Percentiles rank a stretch among this genome's conserved stretches.
Evolutionary conservation across 371 early-diverging fungal genomes (phyloP).

Genomic region (Circinella umbellata): DNA sequence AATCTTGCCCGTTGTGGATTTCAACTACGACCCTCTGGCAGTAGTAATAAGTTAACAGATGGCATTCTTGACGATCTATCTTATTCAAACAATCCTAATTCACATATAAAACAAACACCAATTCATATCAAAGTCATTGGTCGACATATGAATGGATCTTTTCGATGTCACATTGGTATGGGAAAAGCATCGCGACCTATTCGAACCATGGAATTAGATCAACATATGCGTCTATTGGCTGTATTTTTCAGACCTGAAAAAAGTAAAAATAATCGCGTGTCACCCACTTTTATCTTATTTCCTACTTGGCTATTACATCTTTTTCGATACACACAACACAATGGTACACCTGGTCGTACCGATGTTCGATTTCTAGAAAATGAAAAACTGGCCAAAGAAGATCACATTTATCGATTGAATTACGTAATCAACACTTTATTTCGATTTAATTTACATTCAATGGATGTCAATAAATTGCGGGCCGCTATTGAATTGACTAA

Average conservation of each 20-base stretch:
- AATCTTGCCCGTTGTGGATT: constrained; percentile 30
- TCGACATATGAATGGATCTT: constrained; percentile 49
- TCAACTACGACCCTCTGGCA: constrained; percentile 16
- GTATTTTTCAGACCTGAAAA: constrained; percentile 51
- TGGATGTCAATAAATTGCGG: constrained; percentile 33
- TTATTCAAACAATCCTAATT: constrained; percentile 22
- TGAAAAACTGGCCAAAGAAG: constrained; percentile 47
- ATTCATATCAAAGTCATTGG: constrained; percentile 51
- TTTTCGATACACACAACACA: constrained; percentile 50
- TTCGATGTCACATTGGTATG: constrained; percentile 49
- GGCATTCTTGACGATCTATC: constrained; percentile 13
- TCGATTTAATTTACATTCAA: constrained; percentile 42
- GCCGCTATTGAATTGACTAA: constrained; percentile 36
- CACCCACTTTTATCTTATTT: constrained; percentile 50
- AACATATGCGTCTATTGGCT: constrained; percentile 47
- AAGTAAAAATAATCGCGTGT: constrained; percentile 34
- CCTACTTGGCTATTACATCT: constrained; percentile 53
- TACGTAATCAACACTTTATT: constrained; percentile 50
- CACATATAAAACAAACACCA: constrained; percentile 21
- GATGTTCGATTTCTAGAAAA: constrained; percentile 50
- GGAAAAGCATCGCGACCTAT: constrained; percentile 52
- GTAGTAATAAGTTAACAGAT: constrained; percentile 44
- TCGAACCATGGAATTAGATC: constrained; percentile 36
- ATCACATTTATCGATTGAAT: constrained; percentile 53
- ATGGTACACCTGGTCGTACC: constrained; percentile 44